phyloP scores from a whole-genome alignment of 2,329 filamentous ascomycete genomes.

The Claviceps lovelessii region DNA sequence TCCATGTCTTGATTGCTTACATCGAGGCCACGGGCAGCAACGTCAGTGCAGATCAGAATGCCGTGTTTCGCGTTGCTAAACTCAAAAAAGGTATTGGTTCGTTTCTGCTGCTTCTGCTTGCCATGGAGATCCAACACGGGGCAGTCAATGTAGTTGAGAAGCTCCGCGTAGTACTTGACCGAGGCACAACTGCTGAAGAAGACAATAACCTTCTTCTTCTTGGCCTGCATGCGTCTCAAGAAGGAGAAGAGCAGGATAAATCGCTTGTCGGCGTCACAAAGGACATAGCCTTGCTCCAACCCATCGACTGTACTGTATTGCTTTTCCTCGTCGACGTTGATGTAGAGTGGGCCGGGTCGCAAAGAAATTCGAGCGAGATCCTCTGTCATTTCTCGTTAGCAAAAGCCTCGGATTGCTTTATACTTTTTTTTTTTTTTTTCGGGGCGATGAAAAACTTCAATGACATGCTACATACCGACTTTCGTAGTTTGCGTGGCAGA shows the following conservation, averaged over 20 bases:
- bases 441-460: background rate
- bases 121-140: constrained; percentile 77
- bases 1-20: constrained; percentile 27
- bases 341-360: constrained; percentile 79
- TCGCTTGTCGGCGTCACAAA: constrained; percentile 85
- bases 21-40: constrained; percentile 87
- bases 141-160: constrained; percentile 95
- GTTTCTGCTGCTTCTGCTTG: constrained; percentile 97
- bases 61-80: constrained; percentile 67
- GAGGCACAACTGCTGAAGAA: constrained; percentile 89
- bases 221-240: constrained; percentile 60
- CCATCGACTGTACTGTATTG: constrained; percentile 86
- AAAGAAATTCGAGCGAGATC: constrained; percentile 90
- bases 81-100: constrained; percentile 98
- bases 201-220: constrained; percentile 94
- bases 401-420: background rate
- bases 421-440: background rate
- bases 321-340: constrained; percentile 87
- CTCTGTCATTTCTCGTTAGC: constrained; percentile 30
- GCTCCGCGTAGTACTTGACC: constrained; percentile 89
- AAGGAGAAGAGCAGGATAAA: constrained; percentile 92
- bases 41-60: constrained; percentile 89
- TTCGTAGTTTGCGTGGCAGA: constrained; percentile 97
- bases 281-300: constrained; percentile 87
- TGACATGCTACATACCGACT: constrained; percentile 33